Percentiles rank a stretch among this genome's conserved stretches.
These are phyloP conservation scores for Chalciporus chontae DNA, from an alignment of 768 basidiomycete species.

Conservation along the genomic window DNA sequence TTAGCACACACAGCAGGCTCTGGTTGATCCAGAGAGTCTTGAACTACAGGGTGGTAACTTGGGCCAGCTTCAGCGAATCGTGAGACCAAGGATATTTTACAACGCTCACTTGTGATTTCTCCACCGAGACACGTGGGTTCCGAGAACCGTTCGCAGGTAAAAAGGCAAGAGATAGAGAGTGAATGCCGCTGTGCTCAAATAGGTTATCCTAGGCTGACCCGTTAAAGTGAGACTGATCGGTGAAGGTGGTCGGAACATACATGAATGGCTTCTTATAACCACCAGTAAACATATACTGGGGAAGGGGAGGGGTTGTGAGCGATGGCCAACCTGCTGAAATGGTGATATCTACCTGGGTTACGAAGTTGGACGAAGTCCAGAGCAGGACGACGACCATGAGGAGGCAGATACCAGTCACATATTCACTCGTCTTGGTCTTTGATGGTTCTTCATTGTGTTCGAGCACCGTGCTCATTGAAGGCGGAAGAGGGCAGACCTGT, in stretches of 20 bases:
- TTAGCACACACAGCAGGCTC: constrained; percentile 18
- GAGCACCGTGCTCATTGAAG: constrained; percentile 16
- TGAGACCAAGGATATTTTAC: background rate
- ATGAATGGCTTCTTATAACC: constrained; percentile 91
- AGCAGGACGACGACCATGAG: constrained; percentile 75
- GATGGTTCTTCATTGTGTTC: constrained; percentile 16
- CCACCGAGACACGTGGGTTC: background rate
- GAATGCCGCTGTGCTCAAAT: constrained; percentile 90
- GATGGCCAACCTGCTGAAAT: background rate
- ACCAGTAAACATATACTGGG: constrained; percentile 47
- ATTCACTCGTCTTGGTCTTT: constrained; percentile 30
- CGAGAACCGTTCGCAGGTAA: constrained; percentile 33
- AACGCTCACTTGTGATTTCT: constrained; percentile 10
- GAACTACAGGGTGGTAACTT: constrained; percentile 27
- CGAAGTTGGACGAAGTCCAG: constrained; percentile 87
- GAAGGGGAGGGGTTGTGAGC: constrained; percentile 12
- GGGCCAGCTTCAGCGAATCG: background rate
- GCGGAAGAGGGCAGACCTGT: background rate
- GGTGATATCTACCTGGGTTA: constrained; percentile 61
- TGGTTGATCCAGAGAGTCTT: constrained; percentile 8
- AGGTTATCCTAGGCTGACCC: constrained; percentile 62
- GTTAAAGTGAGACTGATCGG: constrained; percentile 3
- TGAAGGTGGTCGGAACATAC: constrained; percentile 37
- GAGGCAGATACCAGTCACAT: constrained; percentile 60
- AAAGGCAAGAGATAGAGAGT: constrained; percentile 74